Percentiles rank a stretch among this genome's conserved stretches.
Conservation (phyloP, 805 yeast genomes). For the Clavispora phyllophila region DNA sequence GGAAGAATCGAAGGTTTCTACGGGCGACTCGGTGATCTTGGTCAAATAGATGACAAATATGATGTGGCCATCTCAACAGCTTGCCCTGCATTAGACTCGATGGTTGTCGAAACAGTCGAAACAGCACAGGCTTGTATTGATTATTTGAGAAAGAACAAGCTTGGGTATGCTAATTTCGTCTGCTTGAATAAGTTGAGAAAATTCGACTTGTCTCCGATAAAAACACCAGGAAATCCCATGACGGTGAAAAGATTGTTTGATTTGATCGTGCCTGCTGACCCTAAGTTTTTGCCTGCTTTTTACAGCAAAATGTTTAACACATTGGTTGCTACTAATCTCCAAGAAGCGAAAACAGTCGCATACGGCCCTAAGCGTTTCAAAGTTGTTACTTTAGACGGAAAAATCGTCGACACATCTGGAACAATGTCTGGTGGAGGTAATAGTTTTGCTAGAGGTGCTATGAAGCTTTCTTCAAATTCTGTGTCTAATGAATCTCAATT, state of each 20-base stretch:
- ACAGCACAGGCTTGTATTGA: slow-evolving; percentile 64
- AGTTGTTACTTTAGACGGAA: slow-evolving; percentile 91
- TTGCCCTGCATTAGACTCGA: slow-evolving; percentile 82
- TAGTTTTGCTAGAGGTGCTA: slow-evolving; percentile 63
- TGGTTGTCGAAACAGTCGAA: slow-evolving; percentile 80
- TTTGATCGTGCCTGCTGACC: slow-evolving; percentile 61
- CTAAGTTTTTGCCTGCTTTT: slow-evolving; percentile 78
- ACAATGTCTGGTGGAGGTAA: slow-evolving; percentile 97
- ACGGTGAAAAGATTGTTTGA: slow-evolving; percentile 81
- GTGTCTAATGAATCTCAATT: slow-evolving; percentile 26
- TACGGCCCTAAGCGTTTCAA: slow-evolving; percentile 75
- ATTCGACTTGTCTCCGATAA: slow-evolving; percentile 52
- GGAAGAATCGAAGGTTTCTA: slow-evolving; percentile 83
- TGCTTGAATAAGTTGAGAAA: slow-evolving; percentile 68
- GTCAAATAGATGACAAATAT: slow-evolving; percentile 81
- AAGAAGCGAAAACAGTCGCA: slow-evolving; percentile 83
- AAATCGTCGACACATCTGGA: slow-evolving; percentile 87
- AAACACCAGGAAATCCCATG: slow-evolving; percentile 60
- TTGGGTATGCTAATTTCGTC: slow-evolving; percentile 89
- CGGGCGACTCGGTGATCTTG: slow-evolving; percentile 90
- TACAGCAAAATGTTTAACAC: slow-evolving; percentile 85
- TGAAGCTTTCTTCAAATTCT: slow-evolving; percentile 50
- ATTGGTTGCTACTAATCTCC: slow-evolving; percentile 71
- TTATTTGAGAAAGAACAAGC: slow-evolving; percentile 69
- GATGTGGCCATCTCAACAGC: slow-evolving; percentile 96